A percentile compares a stretch with the other conserved stretches of the same genome.
phyloP scores from a whole-genome alignment of 2,329 filamentous ascomycete genomes.

The Fusarium redolens region DNA sequence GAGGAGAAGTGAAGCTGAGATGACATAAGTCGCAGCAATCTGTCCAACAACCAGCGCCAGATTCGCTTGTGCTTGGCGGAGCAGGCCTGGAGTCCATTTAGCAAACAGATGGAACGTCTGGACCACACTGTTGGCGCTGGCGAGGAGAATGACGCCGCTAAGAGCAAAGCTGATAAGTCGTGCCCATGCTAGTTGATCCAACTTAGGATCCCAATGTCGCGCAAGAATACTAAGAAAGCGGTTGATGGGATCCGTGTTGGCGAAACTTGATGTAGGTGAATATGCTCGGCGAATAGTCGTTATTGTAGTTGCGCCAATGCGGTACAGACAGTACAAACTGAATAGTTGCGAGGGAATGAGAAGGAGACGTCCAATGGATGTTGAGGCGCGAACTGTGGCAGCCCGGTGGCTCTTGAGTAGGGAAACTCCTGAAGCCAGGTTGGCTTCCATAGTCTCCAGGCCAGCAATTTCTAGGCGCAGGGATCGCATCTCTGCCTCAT shows the following conservation, averaged over 20 bases:
- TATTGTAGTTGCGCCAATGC: constrained; percentile 77
- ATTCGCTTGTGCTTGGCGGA: constrained; percentile 80
- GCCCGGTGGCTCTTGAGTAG: constrained; percentile 72
- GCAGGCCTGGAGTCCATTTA: constrained; percentile 76
- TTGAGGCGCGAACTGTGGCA: constrained; percentile 74
- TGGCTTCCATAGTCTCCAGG: constrained; percentile 81
- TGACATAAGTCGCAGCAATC: constrained; percentile 86
- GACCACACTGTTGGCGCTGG: constrained; percentile 84
- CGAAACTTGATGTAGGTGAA: constrained; percentile 62
- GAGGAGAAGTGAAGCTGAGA: constrained; percentile 80
- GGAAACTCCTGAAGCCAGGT: constrained; percentile 73
- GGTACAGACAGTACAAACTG: constrained; percentile 85
- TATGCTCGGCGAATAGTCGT: constrained; percentile 71
- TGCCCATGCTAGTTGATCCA: constrained; percentile 86
- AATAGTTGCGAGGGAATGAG: constrained; percentile 75
- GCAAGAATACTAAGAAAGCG: constrained; percentile 83
- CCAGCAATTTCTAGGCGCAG: constrained; percentile 82
- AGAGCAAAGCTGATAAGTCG: constrained; percentile 87
- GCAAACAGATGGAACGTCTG: constrained; percentile 87
- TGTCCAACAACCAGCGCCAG: constrained; percentile 83
- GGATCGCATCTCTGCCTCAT: constrained; percentile 67
- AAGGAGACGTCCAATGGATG: constrained; percentile 72
- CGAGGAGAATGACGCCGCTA: constrained; percentile 83
- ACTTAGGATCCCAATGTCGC: constrained; percentile 83
- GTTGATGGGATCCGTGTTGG: constrained; percentile 84